phyloP scores from a whole-genome alignment of 495 filamentous ascomycete genomes.

The Trichocladium antarcticum region DNA sequence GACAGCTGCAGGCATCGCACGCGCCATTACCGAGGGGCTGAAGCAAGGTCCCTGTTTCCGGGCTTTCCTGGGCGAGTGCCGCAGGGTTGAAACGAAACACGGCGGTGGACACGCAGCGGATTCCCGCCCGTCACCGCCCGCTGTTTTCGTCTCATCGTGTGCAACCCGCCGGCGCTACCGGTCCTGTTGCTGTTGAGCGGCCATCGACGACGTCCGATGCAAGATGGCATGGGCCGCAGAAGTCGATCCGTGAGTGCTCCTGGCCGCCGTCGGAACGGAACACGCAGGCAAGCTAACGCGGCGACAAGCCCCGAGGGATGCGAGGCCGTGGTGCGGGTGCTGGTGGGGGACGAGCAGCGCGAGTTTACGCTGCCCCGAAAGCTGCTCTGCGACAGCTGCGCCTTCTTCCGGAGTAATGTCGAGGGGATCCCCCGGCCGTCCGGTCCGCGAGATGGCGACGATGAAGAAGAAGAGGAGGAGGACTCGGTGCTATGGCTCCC shows the following conservation, averaged over 20 bases:
- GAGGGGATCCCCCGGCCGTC: conserved; percentile 19
- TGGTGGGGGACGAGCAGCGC: conserved; percentile 33
- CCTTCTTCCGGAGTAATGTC: conserved; percentile 34
- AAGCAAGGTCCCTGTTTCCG: too few species aligned
- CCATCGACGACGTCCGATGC: too few species aligned
- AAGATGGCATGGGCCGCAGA: too few species aligned
- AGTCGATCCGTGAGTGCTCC: conserved; percentile 13
- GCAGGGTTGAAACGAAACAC: too few species aligned
- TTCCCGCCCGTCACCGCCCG: too few species aligned
- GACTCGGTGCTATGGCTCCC: conserved; percentile 30
- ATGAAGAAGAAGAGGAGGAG: conserved; percentile 11
- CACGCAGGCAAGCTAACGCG: not conserved
- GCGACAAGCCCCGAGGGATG: conserved; percentile 18
- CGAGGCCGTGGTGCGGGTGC: conserved; percentile 27
- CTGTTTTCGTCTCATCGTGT: too few species aligned
- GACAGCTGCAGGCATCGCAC: too few species aligned
- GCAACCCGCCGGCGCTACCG: too few species aligned
- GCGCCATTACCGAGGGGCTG: too few species aligned
- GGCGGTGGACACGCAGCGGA: too few species aligned
- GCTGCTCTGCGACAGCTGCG: conserved; percentile 29
- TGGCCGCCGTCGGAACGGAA: not conserved
- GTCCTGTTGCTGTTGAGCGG: too few species aligned
- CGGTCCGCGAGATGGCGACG: not conserved
- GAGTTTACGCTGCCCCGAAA: conserved; percentile 34
- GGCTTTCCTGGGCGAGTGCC: too few species aligned